Percentiles rank a stretch among this genome's conserved stretches.
These are phyloP conservation scores for Symbiodinium natans DNA, from an alignment of 73 alveolate genomes.

Conservation along the genomic window DNA sequence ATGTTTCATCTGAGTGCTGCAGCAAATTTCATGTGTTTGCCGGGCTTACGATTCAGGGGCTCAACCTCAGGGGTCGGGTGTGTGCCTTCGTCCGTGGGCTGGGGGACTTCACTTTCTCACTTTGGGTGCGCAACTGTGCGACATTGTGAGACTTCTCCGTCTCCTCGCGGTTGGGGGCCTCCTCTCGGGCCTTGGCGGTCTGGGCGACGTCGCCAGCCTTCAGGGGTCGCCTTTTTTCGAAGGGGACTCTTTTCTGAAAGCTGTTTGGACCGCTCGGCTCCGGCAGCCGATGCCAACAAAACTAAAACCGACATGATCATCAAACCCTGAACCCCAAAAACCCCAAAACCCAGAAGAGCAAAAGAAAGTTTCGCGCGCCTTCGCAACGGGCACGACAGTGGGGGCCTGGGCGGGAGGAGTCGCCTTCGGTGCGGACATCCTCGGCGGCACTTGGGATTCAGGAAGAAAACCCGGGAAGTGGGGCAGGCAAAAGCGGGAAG, in stretches of 20 bases:
- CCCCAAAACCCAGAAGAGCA: no score
- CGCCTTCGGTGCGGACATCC: conserved; percentile 59
- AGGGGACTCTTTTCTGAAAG: background rate
- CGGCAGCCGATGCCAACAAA: no score
- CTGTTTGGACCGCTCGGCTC: no score
- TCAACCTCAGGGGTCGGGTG: background rate
- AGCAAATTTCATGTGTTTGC: no score
- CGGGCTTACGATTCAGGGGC: background rate
- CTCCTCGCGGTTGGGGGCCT: conserved; percentile 46
- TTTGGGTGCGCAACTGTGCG: no score
- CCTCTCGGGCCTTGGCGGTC: conserved; percentile 51
- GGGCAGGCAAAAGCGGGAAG: no score
- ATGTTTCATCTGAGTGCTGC: no score
- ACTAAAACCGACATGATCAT: background rate
- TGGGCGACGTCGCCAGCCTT: conserved; percentile 20
- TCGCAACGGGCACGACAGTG: conserved; percentile 33
- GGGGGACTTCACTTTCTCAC: background rate
- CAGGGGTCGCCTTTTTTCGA: background rate
- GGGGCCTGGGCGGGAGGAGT: conserved; percentile 61
- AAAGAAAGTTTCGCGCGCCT: background rate
- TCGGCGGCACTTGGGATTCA: no score
- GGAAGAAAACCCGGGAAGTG: no score
- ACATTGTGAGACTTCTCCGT: no score
- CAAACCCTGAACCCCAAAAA: no score
- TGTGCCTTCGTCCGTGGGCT: background rate